Percentiles rank a stretch among this genome's conserved stretches.
phyloP scores from a whole-genome alignment of 176 grass and related monocot genomes.

The Elaeis guineensis region DNA sequence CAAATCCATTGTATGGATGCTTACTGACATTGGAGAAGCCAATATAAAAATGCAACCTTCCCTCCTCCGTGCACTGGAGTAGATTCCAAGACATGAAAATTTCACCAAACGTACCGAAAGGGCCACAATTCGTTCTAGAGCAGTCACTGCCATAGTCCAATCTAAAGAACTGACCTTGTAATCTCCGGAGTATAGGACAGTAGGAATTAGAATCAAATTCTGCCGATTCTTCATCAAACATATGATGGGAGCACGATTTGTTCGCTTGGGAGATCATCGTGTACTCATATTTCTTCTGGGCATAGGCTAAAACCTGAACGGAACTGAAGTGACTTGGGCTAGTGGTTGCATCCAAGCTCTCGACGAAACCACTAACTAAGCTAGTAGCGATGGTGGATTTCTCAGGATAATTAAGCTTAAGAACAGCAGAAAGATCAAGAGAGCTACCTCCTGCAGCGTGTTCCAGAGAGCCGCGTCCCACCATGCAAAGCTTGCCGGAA shows the following conservation, averaged over 20 bases:
- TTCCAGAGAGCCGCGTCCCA: conserved; percentile 11
- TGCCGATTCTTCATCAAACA: background rate
- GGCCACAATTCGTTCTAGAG: background rate
- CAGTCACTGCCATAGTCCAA: conserved; percentile 14
- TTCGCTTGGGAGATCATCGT: conserved; percentile 6
- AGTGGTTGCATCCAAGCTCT: background rate
- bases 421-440: conserved; percentile 10
- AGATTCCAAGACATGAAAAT: conserved; percentile 23
- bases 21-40: conserved; percentile 34
- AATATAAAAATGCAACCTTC: conserved; percentile 27
- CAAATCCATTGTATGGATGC: background rate
- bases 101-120: background rate
- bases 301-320: conserved; percentile 34
- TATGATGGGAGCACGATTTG: conserved; percentile 3
- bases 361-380: conserved; percentile 21
- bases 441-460: background rate
- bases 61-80: conserved; percentile 21
- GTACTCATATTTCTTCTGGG: conserved; percentile 29
- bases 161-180: conserved; percentile 9
- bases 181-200: too few species aligned
- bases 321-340: conserved; percentile 9
- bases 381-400: conserved; percentile 13
- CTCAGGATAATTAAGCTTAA: conserved; percentile 6
- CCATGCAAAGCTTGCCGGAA: conserved; percentile 43
- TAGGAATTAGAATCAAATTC: background rate